Base-by-base conservation (phyloP, 208 protist genomes). In the Trypanosoma congolense region DNA sequence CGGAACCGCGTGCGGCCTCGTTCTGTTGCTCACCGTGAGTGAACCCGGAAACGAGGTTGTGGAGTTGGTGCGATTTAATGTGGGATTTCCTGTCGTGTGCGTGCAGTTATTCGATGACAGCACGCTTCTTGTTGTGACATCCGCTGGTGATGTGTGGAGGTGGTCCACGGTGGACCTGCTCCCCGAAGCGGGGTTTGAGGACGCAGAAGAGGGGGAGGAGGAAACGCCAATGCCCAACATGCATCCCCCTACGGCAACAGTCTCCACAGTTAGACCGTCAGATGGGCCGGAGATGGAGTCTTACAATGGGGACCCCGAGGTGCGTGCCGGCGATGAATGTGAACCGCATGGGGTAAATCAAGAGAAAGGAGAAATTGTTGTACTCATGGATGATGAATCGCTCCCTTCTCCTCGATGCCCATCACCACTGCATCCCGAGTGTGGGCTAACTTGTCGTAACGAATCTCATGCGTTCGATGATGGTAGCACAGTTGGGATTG, bases 31-130 rank as follows among this genome's bases (percentile, higher is more conserved):
- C 56, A 31, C 19, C 22, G 77, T 74, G 46, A 52, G 75, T 43
- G 61, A 64, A 44, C 58, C 43, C 12, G 45, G 38, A 4, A 61
- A 40, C 8, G 61, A 44, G 38, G 56, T 87, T 29, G 59, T 21
- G 58, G 79, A 87, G 53, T 61, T 83, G 18, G 80, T 83, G 26
- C 73, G 82, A 47, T 90, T 94, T 61, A 79, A 94, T 60, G 82
- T 94, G 22, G 83, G 83, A 41, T 86, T 86, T 54, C 59, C 67
- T 10, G 87, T 94, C 38, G 66, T 75, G 22, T 71, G 73, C 4
- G 61, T 82, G 57, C 83, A 91, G 58, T 65, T 92, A 4, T 87
- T 80, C 58, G 33, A 45, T 0, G 64, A 80, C 28, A 69, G 71
- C 16, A 73, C 64, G 36, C 52, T 94, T 49, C 45, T 90, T 0